Evolutionary conservation across 2,329 filamentous ascomycete species (phyloP).

Genomic region (Moelleriella libera): DNA sequence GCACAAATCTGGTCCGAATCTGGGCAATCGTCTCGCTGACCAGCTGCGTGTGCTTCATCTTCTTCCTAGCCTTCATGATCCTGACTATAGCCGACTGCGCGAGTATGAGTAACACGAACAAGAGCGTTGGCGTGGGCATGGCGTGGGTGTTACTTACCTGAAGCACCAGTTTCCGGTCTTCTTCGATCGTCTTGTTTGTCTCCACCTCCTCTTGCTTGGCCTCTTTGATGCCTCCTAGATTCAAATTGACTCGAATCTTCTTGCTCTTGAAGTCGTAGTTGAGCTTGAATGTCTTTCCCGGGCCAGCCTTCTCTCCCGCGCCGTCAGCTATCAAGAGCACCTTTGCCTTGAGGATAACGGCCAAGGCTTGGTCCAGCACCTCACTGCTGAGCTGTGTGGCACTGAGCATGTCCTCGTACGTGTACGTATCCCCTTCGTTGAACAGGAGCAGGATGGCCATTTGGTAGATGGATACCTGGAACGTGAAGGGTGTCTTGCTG

Average conservation of each 20-base stretch:
- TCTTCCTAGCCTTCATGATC: conserved; percentile 99
- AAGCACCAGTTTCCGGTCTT: conserved; percentile 89
- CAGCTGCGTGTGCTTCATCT: conserved; percentile 92
- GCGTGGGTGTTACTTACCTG: conserved; percentile 50
- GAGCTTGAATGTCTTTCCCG: conserved; percentile 67
- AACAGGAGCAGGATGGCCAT: conserved; percentile 93
- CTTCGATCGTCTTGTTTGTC: conserved; percentile 98
- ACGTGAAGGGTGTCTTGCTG: conserved; percentile 84
- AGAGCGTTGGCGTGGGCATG: background rate
- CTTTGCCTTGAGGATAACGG: conserved; percentile 85
- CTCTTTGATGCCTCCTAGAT: conserved; percentile 87
- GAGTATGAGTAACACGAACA: background rate
- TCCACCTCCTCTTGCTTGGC: conserved; percentile 93
- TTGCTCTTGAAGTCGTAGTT: conserved; percentile 98
- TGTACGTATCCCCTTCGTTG: conserved; percentile 76
- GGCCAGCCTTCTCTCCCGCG: conserved; percentile 54
- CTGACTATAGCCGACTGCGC: conserved; percentile 87
- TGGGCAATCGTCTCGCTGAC: conserved; percentile 93
- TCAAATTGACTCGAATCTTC: conserved; percentile 94
- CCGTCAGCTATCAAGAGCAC: conserved; percentile 62
- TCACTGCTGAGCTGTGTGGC: conserved; percentile 70
- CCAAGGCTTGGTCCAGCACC: conserved; percentile 72
- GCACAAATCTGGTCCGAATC: conserved; percentile 83
- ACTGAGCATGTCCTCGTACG: conserved; percentile 76
- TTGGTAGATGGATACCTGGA: conserved; percentile 95